Conservation (phyloP, 2,329 filamentous ascomycete genomes). For the Fusarium pseudoanthophilum region DNA sequence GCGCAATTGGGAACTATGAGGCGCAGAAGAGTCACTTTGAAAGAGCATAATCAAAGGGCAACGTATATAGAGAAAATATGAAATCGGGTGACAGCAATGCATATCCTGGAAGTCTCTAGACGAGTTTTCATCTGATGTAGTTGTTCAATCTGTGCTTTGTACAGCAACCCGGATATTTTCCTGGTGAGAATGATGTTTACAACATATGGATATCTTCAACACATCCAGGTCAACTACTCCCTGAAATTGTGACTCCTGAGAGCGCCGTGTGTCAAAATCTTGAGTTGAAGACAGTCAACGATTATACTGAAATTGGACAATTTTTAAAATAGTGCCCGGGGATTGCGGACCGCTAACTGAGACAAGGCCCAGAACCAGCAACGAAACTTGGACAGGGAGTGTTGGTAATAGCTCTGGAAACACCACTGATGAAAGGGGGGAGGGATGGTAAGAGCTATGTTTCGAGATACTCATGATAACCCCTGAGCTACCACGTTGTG, state of each 20-base stretch:
- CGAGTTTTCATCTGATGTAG: background rate
- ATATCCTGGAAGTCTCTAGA: background rate
- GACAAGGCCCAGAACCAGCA: conserved; percentile 15
- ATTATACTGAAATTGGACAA: background rate
- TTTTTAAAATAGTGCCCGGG: conserved; percentile 2
- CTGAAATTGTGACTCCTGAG: background rate
- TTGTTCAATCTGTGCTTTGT: background rate
- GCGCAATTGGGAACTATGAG: conserved; percentile 32
- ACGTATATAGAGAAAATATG: conserved; percentile 39
- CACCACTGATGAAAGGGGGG: conserved; percentile 4
- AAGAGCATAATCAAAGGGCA: conserved; percentile 30
- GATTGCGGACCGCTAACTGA: conserved; percentile 9
- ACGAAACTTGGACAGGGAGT: background rate
- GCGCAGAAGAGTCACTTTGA: conserved; percentile 16
- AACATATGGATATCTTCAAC: background rate
- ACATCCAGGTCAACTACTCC: background rate
- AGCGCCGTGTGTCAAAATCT: background rate
- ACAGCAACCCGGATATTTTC: background rate
- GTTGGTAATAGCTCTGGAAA: conserved; percentile 6
- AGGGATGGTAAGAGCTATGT: conserved; percentile 16
- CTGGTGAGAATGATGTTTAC: background rate
- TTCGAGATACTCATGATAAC: conserved; percentile 17
- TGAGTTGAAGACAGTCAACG: background rate
- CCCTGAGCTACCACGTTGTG: conserved; percentile 29
- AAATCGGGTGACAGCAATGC: conserved; percentile 15